A percentile compares a stretch with the other conserved stretches of the same genome.
These are phyloP conservation scores for Teunomyces stri DNA, from an alignment of 805 yeast species.

Conservation along the genomic window DNA sequence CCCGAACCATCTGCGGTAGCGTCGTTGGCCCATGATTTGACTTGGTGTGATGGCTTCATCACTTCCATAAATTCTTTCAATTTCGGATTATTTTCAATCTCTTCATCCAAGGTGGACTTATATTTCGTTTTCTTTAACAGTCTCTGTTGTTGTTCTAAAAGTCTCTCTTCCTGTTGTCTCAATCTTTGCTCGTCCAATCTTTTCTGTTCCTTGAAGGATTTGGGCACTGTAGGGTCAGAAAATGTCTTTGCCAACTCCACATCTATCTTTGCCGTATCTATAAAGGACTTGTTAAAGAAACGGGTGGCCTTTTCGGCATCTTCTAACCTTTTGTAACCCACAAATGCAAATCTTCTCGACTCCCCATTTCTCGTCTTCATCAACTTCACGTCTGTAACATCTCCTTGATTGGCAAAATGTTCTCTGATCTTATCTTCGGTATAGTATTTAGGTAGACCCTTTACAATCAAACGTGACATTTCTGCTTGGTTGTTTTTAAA, in stretches of 20 bases:
- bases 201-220: conserved; percentile 46
- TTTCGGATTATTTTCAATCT: conserved; percentile 62
- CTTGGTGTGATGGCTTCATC: conserved; percentile 71
- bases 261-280: conserved; percentile 76
- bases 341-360: conserved; percentile 88
- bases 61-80: conserved; percentile 79
- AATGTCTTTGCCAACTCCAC: conserved; percentile 84
- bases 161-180: conserved; percentile 40
- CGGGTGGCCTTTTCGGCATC: conserved; percentile 80
- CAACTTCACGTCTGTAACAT: conserved; percentile 85
- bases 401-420: conserved; percentile 60
- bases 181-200: conserved; percentile 45
- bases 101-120: conserved; percentile 49
- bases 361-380: conserved; percentile 80
- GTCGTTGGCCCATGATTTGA: conserved; percentile 75
- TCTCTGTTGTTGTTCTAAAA: conserved; percentile 35
- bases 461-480: conserved; percentile 89
- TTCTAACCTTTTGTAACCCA: conserved; percentile 71
- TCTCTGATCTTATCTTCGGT: conserved; percentile 69
- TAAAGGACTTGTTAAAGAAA: conserved; percentile 73
- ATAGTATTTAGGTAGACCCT: conserved; percentile 77
- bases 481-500: conserved; percentile 1
- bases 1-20: conserved; percentile 45
- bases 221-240: conserved; percentile 78
- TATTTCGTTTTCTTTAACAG: conserved; percentile 37